Conservation (phyloP, 352 stramenopile genomes). For the Globisporangium alternatum region DNA sequence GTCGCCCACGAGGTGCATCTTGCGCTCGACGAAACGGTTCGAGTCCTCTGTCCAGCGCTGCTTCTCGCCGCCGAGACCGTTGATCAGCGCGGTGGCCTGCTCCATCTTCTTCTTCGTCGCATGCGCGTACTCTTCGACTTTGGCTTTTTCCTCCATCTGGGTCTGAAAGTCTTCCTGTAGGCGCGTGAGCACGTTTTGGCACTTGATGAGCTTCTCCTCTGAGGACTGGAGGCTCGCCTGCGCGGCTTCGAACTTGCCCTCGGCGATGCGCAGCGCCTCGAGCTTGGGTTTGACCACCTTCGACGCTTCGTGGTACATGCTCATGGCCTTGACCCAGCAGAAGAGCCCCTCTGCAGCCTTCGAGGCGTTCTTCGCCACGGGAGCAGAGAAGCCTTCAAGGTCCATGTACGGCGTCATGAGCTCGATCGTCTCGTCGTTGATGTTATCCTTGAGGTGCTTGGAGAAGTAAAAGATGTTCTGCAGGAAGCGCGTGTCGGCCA, state of each 20-base stretch:
- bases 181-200: slow-evolving; percentile 53
- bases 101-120: slow-evolving; percentile 89
- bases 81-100: slow-evolving; percentile 86
- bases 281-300: slow-evolving; percentile 94
- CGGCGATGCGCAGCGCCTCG: slow-evolving; percentile 85
- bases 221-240: slow-evolving; percentile 68
- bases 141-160: slow-evolving; percentile 85
- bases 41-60: slow-evolving; percentile 88
- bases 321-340: slow-evolving; percentile 90
- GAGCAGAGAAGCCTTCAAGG: slow-evolving; percentile 75
- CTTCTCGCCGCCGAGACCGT: slow-evolving; percentile 79
- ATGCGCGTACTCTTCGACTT: slow-evolving; percentile 83
- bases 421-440: slow-evolving; percentile 93
- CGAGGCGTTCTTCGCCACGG: slow-evolving; percentile 85
- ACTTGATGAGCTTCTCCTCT: slow-evolving; percentile 69
- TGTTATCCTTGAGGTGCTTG: slow-evolving; percentile 89
- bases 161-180: slow-evolving; percentile 88
- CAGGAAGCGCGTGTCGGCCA: slow-evolving; percentile 86
- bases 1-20: slow-evolving; percentile 83
- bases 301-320: slow-evolving; percentile 88
- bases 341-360: slow-evolving; percentile 90
- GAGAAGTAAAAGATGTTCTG: slow-evolving; percentile 91
- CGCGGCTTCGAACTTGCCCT: slow-evolving; percentile 84
- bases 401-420: slow-evolving; percentile 91
- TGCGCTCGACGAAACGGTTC: slow-evolving; percentile 82